Percentiles rank a stretch among this genome's conserved stretches.
These are phyloP conservation scores for Scorias spongiosa DNA, from an alignment of 2,329 filamentous ascomycete genomes.

Conservation along the genomic window DNA sequence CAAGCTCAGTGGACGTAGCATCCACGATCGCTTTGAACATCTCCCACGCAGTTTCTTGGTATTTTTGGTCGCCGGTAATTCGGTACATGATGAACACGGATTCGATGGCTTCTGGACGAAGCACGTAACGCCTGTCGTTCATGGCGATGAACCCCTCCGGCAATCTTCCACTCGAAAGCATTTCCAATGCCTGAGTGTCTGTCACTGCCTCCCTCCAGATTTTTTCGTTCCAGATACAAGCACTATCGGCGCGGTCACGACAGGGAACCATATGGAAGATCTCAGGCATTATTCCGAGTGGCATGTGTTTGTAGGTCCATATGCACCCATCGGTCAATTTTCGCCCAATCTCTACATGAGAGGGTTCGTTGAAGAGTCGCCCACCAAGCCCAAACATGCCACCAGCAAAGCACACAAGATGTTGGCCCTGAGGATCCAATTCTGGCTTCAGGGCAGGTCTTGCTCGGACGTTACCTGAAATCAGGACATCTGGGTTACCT, in stretches of 20 bases:
- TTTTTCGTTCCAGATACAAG: conserved; percentile 40
- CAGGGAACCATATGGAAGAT: conserved; percentile 39
- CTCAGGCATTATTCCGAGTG: conserved; percentile 48
- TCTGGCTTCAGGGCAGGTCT: conserved; percentile 4
- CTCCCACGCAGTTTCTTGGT: conserved; percentile 32
- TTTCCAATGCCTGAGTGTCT: conserved; percentile 6
- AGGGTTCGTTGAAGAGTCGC: conserved; percentile 38
- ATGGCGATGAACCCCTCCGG: conserved; percentile 30
- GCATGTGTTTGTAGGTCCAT: conserved; percentile 44
- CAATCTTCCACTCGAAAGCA: conserved; percentile 14
- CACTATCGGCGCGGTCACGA: conserved; percentile 15
- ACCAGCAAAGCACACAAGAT: conserved; percentile 45
- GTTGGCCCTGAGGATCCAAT: conserved; percentile 38
- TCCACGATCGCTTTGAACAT: conserved; percentile 34
- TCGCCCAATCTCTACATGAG: conserved; percentile 39
- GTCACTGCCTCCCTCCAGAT: conserved; percentile 30
- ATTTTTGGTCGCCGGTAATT: conserved; percentile 38
- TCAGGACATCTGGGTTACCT: conserved; percentile 30
- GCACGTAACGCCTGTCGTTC: conserved; percentile 30
- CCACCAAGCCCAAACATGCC: conserved; percentile 48
- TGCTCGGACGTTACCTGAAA: conserved; percentile 28
- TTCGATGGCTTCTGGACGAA: conserved; percentile 44
- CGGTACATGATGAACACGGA: conserved; percentile 47
- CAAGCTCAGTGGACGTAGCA: conserved; percentile 28
- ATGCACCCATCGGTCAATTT: conserved; percentile 46